A percentile compares a stretch with the other conserved stretches of the same genome.
Conservation (phyloP, 1,284 basidiomycete species). For the Schizophyllum amplum region DNA sequence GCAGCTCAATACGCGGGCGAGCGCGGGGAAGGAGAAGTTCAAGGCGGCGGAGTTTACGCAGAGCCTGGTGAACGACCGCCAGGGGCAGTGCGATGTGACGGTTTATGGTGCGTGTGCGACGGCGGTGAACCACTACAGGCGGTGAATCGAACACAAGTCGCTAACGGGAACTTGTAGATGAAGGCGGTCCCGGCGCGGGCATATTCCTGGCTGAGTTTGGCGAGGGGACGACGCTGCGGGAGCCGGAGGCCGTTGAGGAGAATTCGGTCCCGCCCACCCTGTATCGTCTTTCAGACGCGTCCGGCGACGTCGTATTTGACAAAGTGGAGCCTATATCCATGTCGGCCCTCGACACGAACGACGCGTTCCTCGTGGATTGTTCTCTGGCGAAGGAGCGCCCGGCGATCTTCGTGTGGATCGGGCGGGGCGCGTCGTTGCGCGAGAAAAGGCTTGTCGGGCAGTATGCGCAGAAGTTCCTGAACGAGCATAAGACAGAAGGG, state of each 20-base stretch:
- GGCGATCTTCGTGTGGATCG: slow-evolving; percentile 52
- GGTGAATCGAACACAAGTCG: background rate
- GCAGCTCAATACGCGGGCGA: slow-evolving; percentile 47
- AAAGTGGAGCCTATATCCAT: slow-evolving; percentile 23
- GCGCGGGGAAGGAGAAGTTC: slow-evolving; percentile 47
- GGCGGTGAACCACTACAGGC: background rate
- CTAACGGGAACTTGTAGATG: slow-evolving; percentile 28
- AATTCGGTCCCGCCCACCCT: slow-evolving; percentile 21
- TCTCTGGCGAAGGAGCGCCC: slow-evolving; percentile 25
- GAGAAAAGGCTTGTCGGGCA: slow-evolving; percentile 43
- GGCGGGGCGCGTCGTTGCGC: slow-evolving; percentile 35
- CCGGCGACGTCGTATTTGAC: slow-evolving; percentile 31
- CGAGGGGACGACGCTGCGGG: slow-evolving; percentile 13
- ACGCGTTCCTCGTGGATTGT: slow-evolving; percentile 41
- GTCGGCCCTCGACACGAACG: slow-evolving; percentile 33
- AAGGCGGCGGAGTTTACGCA: slow-evolving; percentile 52
- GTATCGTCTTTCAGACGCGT: slow-evolving; percentile 41
- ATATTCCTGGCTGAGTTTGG: slow-evolving; percentile 42
- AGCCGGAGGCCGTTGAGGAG: background rate
- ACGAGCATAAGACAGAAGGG: slow-evolving; percentile 24
- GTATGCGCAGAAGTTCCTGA: slow-evolving; percentile 47
- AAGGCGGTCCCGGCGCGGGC: slow-evolving; percentile 37
- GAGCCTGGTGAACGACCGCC: slow-evolving; percentile 33
- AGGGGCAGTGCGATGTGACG: slow-evolving; percentile 33
- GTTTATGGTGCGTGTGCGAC: slow-evolving; percentile 49